phyloP scores from a whole-genome alignment of 2,329 filamentous ascomycete genomes.

The Curvularia verruculosa region DNA sequence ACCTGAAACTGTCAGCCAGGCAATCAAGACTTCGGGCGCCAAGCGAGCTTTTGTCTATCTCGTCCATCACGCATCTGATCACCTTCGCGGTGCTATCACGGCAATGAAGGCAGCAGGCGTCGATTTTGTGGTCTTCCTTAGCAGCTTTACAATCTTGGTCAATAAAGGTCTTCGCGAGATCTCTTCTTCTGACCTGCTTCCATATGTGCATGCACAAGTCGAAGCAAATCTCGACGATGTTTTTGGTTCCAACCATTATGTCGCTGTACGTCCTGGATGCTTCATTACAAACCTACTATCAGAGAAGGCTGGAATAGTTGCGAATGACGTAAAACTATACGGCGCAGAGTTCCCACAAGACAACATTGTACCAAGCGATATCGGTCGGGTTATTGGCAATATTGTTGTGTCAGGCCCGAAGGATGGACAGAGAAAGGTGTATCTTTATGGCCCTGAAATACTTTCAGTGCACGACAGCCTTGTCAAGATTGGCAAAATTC shows the following conservation, averaged over 20 bases:
- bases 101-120: conserved; percentile 56
- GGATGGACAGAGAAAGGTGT: conserved; percentile 41
- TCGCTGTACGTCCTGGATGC: conserved; percentile 51
- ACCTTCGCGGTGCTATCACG: conserved; percentile 50
- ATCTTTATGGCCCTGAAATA: conserved; percentile 48
- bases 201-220: conserved; percentile 53
- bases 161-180: conserved; percentile 15
- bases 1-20: conserved; percentile 50
- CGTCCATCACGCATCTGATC: conserved; percentile 41
- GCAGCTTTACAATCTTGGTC: conserved; percentile 43
- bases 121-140: conserved; percentile 55
- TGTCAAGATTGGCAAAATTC: conserved; percentile 34
- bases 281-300: conserved; percentile 54
- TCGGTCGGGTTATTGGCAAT: conserved; percentile 52
- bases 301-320: conserved; percentile 36
- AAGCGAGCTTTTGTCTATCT: conserved; percentile 58
- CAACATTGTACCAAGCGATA: conserved; percentile 52
- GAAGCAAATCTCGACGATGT: conserved; percentile 53
- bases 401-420: conserved; percentile 47
- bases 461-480: conserved; percentile 39
- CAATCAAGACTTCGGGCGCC: conserved; percentile 52
- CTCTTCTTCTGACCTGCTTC: conserved; percentile 31
- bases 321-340: conserved; percentile 42
- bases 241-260: conserved; percentile 47
- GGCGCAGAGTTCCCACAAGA: conserved; percentile 46